Percentiles rank a stretch among this genome's conserved stretches.
phyloP scores from a whole-genome alignment of 2,329 filamentous ascomycete species.

The Aspergillus sp. region DNA sequence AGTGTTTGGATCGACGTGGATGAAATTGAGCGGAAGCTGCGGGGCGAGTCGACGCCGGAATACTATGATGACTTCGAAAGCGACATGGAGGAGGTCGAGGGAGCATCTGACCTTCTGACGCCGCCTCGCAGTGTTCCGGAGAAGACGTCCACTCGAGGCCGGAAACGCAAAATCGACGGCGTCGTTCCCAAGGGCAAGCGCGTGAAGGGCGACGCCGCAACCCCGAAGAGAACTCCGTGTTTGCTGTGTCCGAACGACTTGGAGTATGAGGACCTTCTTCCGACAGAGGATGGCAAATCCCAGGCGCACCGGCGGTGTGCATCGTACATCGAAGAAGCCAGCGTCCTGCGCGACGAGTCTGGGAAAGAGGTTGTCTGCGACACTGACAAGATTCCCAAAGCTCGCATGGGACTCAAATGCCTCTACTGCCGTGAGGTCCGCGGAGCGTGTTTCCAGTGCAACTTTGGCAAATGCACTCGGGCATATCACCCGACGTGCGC shows the following conservation, averaged over 20 bases:
- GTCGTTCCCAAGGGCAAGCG: conserved; percentile 62
- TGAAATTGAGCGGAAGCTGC: conserved; percentile 87
- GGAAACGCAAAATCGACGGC: conserved; percentile 59
- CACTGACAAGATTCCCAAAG: conserved; percentile 71
- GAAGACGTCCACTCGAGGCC: conserved; percentile 51
- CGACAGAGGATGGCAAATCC: conserved; percentile 77
- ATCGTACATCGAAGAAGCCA: conserved; percentile 84
- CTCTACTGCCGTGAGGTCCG: conserved; percentile 89
- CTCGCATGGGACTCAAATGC: conserved; percentile 83
- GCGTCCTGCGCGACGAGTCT: conserved; percentile 59
- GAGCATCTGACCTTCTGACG: conserved; percentile 62
- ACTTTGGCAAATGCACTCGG: conserved; percentile 83
- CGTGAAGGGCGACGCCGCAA: conserved; percentile 63
- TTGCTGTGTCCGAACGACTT: conserved; percentile 88
- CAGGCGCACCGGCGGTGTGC: conserved; percentile 78
- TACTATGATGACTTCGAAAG: conserved; percentile 48
- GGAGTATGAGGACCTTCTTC: conserved; percentile 67
- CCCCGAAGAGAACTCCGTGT: conserved; percentile 67
- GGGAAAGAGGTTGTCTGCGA: conserved; percentile 68
- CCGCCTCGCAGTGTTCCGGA: conserved; percentile 66
- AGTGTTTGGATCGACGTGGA: conserved; percentile 97
- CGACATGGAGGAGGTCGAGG: conserved; percentile 54
- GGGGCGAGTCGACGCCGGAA: conserved; percentile 62
- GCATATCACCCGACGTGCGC: conserved; percentile 95
- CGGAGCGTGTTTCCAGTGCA: conserved; percentile 96